These are phyloP conservation scores for Musa troglodytarum DNA, from an alignment of 176 grass and related monocot species.

Conservation along the genomic window DNA sequence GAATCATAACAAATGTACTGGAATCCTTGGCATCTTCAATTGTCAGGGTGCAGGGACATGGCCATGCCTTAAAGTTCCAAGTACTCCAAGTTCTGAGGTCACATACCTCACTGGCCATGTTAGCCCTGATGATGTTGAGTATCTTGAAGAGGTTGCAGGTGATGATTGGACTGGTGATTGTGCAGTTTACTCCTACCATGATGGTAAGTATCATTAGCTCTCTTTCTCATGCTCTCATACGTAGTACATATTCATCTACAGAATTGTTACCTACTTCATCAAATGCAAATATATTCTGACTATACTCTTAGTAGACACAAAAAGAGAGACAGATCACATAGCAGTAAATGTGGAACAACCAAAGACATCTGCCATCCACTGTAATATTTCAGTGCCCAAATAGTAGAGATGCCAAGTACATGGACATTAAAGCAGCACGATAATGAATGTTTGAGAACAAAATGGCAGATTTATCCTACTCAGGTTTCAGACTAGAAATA, in stretches of 20 bases:
- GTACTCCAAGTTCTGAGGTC: not conserved
- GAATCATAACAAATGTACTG: conserved; percentile 24
- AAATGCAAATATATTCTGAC: not conserved
- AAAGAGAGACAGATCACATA: no score
- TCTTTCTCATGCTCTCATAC: not conserved
- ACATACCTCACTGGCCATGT: conserved; percentile 14
- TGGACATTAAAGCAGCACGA: not conserved
- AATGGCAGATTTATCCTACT: no score
- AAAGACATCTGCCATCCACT: not conserved
- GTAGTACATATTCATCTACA: not conserved
- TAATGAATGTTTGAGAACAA: no score
- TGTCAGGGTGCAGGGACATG: conserved; percentile 25
- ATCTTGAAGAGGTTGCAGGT: conserved; percentile 18
- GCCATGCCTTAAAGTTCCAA: conserved; percentile 2
- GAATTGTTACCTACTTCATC: not conserved
- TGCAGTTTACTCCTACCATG: conserved; percentile 22
- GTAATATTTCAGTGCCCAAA: no score
- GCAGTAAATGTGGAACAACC: not conserved
- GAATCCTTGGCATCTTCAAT: conserved; percentile 24
- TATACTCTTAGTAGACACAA: no score
- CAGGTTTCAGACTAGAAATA: not conserved
- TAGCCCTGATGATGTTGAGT: conserved; percentile 17
- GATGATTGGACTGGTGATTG: conserved; percentile 26
- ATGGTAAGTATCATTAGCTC: not conserved
- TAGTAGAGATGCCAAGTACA: not conserved